Base-by-base conservation (phyloP, 768 basidiomycete species). In the Boletus edulis region DNA sequence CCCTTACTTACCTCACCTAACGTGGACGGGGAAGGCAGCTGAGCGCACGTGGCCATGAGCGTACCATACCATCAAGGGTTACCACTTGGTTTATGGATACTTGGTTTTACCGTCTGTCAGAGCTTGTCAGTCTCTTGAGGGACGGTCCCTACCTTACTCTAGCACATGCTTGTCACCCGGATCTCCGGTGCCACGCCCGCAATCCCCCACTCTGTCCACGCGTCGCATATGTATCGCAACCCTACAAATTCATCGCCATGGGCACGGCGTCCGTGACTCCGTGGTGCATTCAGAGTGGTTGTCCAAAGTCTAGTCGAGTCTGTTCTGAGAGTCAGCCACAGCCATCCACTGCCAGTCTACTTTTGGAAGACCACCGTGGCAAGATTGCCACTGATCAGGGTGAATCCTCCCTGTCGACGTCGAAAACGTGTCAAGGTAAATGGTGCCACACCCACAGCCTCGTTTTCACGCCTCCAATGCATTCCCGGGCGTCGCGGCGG, bases 361-460 rank as follows among this genome's bases (percentile, higher is more conserved):
- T 37, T 58, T 59, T 39, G 61, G 56, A 35, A 57, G 18, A n/a
- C 27, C 17, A 10, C 42, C 2, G 38, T 45, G 35, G 29, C 50
- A 20, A 43, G 60, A 59, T 64, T 62, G 51, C 62, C 62, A 67
- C 65, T 29, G 46, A 57, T 65, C 64, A 63, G 62, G 62, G 62
- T 41, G 29, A 13, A 15, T 15, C 11, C 3, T 11, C 39, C 43
- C 47, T 35, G 35, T 64, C 65, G 62, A 64, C 65, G 65, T 67
- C 64, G 64, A 65, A 62, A 67, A 65, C 67, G 57, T 67, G 63
- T 63, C 63, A 51, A 5, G 18, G 24, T 42, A 34, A n/a, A 20
- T 40, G 3, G 17, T 32, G 37, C 43, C 40, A 37, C 38, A 6
- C 2, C 45, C 60, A 63, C 63, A 55, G 59, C 60, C 56, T 51